Percentiles rank a stretch among this genome's conserved stretches.
phyloP scores from a whole-genome alignment of 2,329 filamentous ascomycete species.

The Pseudogymnoascus sp. region DNA sequence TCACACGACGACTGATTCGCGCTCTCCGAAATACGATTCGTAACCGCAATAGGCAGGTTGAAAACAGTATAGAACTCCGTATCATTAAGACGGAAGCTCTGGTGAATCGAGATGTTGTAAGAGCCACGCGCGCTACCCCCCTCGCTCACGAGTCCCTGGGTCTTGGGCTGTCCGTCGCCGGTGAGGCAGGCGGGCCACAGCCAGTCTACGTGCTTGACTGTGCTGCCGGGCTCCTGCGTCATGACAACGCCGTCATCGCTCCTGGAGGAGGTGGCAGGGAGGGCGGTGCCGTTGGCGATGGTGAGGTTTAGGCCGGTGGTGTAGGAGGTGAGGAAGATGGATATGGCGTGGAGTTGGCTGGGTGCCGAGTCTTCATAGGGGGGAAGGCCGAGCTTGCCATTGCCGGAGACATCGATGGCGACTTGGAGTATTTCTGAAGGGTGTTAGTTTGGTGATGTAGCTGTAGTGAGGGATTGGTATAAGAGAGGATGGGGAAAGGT shows the following conservation, averaged over 20 bases:
- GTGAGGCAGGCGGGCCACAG: constrained; percentile 62
- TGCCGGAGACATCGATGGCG: constrained; percentile 58
- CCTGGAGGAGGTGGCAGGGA: constrained; percentile 35
- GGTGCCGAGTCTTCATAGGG: constrained; percentile 45
- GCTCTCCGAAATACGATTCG: constrained; percentile 47
- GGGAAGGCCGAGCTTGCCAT: constrained; percentile 55
- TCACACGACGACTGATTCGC: constrained; percentile 4
- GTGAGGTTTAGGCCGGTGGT: constrained; percentile 59
- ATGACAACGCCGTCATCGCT: constrained; percentile 56
- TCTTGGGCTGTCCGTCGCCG: constrained; percentile 45
- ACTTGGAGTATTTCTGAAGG: constrained; percentile 46
- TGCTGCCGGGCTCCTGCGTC: constrained; percentile 55
- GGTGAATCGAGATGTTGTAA: constrained; percentile 57
- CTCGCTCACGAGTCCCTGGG: constrained; percentile 16
- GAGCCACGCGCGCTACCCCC: constrained; percentile 10
- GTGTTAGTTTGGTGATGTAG: constrained; percentile 16
- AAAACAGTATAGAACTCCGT: constrained; percentile 62
- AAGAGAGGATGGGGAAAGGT: neutral
- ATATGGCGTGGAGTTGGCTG: constrained; percentile 55
- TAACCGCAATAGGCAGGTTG: constrained; percentile 60
- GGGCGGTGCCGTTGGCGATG: constrained; percentile 51
- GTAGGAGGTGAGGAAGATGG: constrained; percentile 60
- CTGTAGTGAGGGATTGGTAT: neutral
- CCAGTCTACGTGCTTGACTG: constrained; percentile 68
- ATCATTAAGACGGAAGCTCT: constrained; percentile 59